Percentiles rank a stretch among this genome's conserved stretches.
phyloP scores from a whole-genome alignment of 2,329 filamentous ascomycete genomes.

The Alternaria hordeiaustralica region DNA sequence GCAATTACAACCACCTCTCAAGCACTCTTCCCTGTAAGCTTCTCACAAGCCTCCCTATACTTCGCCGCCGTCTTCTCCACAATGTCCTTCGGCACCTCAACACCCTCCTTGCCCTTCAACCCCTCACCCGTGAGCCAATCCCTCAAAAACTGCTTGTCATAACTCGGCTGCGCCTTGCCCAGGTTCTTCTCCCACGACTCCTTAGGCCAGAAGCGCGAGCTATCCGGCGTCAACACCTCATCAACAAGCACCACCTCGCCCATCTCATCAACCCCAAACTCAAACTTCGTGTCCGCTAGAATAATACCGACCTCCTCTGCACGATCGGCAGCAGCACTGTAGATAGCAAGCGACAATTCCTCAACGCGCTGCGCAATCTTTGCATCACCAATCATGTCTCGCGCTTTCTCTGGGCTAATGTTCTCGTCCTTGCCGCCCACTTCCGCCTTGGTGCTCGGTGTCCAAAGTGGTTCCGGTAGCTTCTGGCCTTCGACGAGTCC shows the following conservation, averaged over 20 bases:
- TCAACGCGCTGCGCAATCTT: constrained; percentile 70
- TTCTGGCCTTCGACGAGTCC: constrained; percentile 75
- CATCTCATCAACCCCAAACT: constrained; percentile 71
- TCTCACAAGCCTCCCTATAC: constrained; percentile 78
- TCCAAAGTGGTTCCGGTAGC: constrained; percentile 74
- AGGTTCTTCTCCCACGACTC: constrained; percentile 68
- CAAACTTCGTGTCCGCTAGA: constrained; percentile 79
- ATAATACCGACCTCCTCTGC: constrained; percentile 72
- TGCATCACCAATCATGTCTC: constrained; percentile 66
- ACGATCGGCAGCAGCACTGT: constrained; percentile 68
- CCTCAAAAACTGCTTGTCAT: constrained; percentile 78
- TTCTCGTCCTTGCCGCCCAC: constrained; percentile 83
- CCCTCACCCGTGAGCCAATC: constrained; percentile 80
- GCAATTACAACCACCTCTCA: not conserved
- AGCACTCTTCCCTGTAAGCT: constrained; percentile 61
- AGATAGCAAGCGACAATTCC: constrained; percentile 68
- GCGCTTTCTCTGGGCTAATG: constrained; percentile 71
- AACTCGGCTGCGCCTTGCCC: constrained; percentile 79
- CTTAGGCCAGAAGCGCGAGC: constrained; percentile 83
- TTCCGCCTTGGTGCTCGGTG: constrained; percentile 85
- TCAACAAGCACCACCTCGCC: constrained; percentile 77
- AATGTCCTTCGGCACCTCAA: constrained; percentile 75
- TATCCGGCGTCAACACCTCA: constrained; percentile 80
- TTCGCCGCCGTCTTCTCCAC: constrained; percentile 71
- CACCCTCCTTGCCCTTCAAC: constrained; percentile 75